phyloP scores from a whole-genome alignment of 148 eudicot genomes.

The Rhododendron molle region DNA sequence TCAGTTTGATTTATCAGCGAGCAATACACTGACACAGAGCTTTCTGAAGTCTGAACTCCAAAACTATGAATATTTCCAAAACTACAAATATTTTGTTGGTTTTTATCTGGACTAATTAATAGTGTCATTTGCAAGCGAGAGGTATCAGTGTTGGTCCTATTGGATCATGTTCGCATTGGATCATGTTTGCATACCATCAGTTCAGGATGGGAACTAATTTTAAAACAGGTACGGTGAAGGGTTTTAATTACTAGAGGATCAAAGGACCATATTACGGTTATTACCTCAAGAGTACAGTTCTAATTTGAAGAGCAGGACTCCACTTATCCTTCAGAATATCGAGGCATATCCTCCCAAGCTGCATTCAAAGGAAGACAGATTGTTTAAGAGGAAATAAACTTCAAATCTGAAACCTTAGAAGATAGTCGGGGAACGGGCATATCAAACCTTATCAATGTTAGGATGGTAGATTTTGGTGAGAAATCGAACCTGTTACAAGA shows the following conservation, averaged over 20 bases:
- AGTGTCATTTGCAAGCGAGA: neutral
- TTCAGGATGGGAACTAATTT: neutral
- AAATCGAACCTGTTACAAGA: constrained; percentile 77
- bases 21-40: neutral
- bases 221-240: neutral
- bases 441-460: constrained; percentile 88
- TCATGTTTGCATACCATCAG: neutral
- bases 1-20: neutral
- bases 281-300: constrained; percentile 82
- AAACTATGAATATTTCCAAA: neutral
- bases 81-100: neutral
- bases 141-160: neutral
- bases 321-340: constrained; percentile 98
- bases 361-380: constrained; percentile 27
- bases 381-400: neutral
- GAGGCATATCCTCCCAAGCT: constrained; percentile 99
- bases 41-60: neutral
- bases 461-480: constrained; percentile 98
- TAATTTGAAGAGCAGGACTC: constrained; percentile 99
- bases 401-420: neutral
- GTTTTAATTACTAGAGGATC: neutral
- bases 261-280: constrained; percentile 24
- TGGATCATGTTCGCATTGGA: neutral
- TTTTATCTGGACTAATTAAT: neutral
- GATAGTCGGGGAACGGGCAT: neutral